phyloP scores from a whole-genome alignment of 78 protist species.

The Speleostelium caveatum region DNA sequence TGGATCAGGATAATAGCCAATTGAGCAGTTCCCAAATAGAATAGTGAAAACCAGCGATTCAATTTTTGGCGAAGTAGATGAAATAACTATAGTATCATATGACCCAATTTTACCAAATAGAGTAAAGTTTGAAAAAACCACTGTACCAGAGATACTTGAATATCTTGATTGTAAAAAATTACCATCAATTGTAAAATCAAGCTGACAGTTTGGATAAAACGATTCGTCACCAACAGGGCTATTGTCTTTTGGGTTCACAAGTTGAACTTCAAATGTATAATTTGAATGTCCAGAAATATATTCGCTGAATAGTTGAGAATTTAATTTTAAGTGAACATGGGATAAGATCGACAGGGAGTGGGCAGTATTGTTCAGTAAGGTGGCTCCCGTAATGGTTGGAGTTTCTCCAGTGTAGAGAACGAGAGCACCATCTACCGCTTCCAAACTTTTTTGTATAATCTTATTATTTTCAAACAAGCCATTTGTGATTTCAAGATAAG shows the following conservation, averaged over 20 bases:
- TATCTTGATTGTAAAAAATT: conserved; percentile 6
- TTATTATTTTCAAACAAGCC: no score
- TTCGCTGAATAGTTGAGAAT: not conserved
- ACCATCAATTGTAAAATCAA: conserved; percentile 10
- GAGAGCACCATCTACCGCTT: not conserved
- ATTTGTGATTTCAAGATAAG: no score
- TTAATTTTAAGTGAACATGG: not conserved
- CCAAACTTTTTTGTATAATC: no score
- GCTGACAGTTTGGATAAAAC: not conserved
- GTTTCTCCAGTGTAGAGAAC: no score
- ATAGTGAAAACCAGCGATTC: not conserved
- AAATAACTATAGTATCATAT: not conserved
- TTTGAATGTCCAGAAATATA: not conserved
- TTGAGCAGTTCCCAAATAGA: not conserved
- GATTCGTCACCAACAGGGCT: not conserved
- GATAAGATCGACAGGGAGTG: not conserved
- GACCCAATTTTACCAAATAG: not conserved
- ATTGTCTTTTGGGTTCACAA: not conserved
- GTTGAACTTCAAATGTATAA: not conserved
- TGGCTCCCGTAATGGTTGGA: not conserved
- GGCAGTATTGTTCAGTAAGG: not conserved
- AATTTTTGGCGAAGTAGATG: not conserved
- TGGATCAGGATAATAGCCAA: conserved; percentile 10
- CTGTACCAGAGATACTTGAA: not conserved
- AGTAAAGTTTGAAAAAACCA: not conserved